These are phyloP conservation scores for Funneliformis mosseae DNA, from an alignment of 192 early-diverging fungal species.

Conservation along the genomic window DNA sequence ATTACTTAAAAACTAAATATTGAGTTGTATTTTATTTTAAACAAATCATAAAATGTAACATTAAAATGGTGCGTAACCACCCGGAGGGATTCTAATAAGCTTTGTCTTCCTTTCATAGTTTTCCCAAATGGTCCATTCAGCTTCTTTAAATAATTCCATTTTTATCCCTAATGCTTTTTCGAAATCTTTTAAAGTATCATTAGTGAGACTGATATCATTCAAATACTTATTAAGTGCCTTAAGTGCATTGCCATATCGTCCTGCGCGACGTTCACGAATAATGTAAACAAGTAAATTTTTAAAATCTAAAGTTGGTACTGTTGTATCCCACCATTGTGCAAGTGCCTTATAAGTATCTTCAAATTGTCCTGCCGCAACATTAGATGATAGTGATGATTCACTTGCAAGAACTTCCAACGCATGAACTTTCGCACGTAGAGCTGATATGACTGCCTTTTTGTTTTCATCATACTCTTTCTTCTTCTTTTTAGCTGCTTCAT, in stretches of 20 bases:
- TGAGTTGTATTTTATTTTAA: too few species aligned
- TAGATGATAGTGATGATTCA: slow-evolving; percentile 31
- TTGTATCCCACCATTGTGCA: slow-evolving; percentile 62
- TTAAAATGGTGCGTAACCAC: slow-evolving; percentile 53
- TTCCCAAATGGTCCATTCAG: slow-evolving; percentile 73
- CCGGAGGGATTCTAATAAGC: slow-evolving; percentile 51
- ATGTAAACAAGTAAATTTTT: slow-evolving; percentile 60
- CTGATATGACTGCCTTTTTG: slow-evolving; percentile 65
- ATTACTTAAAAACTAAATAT: too few species aligned
- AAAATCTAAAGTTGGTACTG: slow-evolving; percentile 54
- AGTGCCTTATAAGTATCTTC: slow-evolving; percentile 61
- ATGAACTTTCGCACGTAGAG: slow-evolving; percentile 61
- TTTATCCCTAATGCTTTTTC: slow-evolving; percentile 55
- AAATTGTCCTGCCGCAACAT: slow-evolving; percentile 45
- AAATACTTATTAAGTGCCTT: slow-evolving; percentile 75
- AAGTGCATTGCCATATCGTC: slow-evolving; percentile 68
- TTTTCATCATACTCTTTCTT: slow-evolving; percentile 76
- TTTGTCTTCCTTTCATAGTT: slow-evolving; percentile 65
- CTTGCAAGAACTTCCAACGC: slow-evolving; percentile 54
- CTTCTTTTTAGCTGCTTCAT: slow-evolving; percentile 53
- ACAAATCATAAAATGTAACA: too few species aligned
- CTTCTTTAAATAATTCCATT: slow-evolving; percentile 58
- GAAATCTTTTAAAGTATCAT: slow-evolving; percentile 57
- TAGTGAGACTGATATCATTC: slow-evolving; percentile 52
- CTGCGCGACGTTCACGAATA: slow-evolving; percentile 56